Conservation (phyloP, 441 rosid genomes). For the Syzygium malaccense region DNA sequence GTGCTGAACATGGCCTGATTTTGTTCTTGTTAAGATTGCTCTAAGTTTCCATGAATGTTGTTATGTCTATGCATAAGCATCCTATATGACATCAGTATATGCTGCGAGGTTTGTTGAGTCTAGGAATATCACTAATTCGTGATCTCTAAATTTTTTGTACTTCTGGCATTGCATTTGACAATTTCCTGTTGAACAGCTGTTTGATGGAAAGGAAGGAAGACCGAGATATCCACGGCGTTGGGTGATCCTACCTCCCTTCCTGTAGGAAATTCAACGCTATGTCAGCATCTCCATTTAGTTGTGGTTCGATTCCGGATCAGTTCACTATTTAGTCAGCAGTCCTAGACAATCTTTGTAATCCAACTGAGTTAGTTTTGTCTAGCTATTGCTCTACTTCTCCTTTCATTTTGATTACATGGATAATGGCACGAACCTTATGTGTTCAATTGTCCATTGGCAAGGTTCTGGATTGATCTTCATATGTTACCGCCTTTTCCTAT, state of each 20-base stretch:
- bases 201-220: conserved; percentile 85
- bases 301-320: not conserved
- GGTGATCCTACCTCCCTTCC: conserved; percentile 81
- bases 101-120: not conserved
- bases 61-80: not conserved
- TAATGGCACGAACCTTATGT: not conserved
- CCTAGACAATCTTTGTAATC: not conserved
- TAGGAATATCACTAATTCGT: not conserved
- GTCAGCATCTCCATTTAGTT: not conserved
- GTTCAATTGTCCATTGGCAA: not conserved
- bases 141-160: not conserved
- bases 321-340: not conserved
- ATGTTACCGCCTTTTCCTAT: not conserved
- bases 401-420: not conserved
- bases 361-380: not conserved
- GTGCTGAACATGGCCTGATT: not conserved
- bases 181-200: conserved; percentile 39
- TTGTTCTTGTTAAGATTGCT: not conserved
- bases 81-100: not conserved
- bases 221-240: conserved; percentile 82
- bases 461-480: not conserved
- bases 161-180: not conserved
- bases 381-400: not conserved
- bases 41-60: not conserved
- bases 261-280: conserved; percentile 23